Base-by-base conservation (phyloP, 2,329 filamentous ascomycete genomes). In the Calonectria hongkongensis region DNA sequence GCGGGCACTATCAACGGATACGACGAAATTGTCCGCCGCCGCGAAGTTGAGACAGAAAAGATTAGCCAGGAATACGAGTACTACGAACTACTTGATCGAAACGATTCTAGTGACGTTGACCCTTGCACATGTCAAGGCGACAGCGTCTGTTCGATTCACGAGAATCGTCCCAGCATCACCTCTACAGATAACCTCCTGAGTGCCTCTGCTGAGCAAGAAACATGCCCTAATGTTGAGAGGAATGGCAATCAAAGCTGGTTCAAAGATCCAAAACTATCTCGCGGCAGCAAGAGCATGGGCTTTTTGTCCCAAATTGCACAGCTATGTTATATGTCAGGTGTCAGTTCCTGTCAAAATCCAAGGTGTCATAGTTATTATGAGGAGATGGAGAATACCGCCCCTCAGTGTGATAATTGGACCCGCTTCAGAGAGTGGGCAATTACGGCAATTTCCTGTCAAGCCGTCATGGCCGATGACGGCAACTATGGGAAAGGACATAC, bases 11-110 rank as follows among this genome's bases (percentile, higher is more conserved):
- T 50, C 4, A 16, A 28, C 16, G 47, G 12, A 28, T 27, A 50
- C 47, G 25, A 50, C 9, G 21, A 50, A 15, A 13, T 16, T 16
- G 47, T 50, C n/a, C 28, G 13, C 25, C 7, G 28, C 3, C 47
- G 47, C 12, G 7, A 50, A 9, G 25, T 50, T 25, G 15, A 18
- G 4, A 16, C 25, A 9, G 25, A 28, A 2, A 15, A 13, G 28
- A 50, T 50, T 50, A 25, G 12, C 2, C 47, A 50, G 25, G 47
- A 50, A 50, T 28, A 50, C 47, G 47, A 50, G 25, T 50, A 50
- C 25, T 50, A 50, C 4, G 25, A 16, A 28, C 4, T 50, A 25
- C 47, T 50, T 12, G 33, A 36, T 9, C n/a, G n/a, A n/a, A 2
- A 36, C 2, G 25, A 1, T 8, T 50, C 47, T 28, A 25, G 2